Percentiles rank a stretch among this genome's conserved stretches.
Conservation (phyloP, 495 filamentous ascomycete species). For the Trichoderma orchidacearum region DNA sequence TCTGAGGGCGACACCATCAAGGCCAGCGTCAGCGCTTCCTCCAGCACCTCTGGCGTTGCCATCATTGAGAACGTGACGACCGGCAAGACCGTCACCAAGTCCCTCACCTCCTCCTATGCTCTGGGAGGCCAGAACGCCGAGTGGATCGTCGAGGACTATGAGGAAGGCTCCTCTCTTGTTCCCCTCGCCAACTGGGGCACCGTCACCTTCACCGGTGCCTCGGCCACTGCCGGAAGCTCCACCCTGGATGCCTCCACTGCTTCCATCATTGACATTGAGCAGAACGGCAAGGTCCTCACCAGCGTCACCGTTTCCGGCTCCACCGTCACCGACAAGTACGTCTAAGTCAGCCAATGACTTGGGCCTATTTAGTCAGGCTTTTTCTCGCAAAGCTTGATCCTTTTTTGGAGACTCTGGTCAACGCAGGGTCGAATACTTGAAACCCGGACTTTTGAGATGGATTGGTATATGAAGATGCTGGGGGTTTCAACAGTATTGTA, state of each 20-base stretch:
- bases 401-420: too few relatives aligned
- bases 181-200: constrained; percentile 40
- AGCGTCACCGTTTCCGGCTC: constrained; percentile 26
- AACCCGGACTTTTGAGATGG: too few relatives aligned
- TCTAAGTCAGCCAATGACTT: too few relatives aligned
- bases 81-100: constrained; percentile 39
- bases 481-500: too few relatives aligned
- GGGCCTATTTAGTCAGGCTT: too few relatives aligned
- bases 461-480: too few relatives aligned
- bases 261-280: constrained; percentile 38
- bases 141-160: constrained; percentile 56
- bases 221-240: constrained; percentile 13
- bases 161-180: constrained; percentile 30
- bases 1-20: constrained; percentile 41
- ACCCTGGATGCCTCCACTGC: constrained; percentile 24
- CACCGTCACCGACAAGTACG: constrained; percentile 17
- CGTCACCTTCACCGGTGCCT: constrained; percentile 32
- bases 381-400: too few relatives aligned
- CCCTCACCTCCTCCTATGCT: constrained; percentile 16
- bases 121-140: constrained; percentile 41
- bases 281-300: constrained; percentile 33
- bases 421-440: too few relatives aligned
- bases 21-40: constrained; percentile 35
- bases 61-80: constrained; percentile 41
- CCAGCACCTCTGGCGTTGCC: constrained; percentile 35